These are phyloP conservation scores for Cladorrhinum sp. DNA, from an alignment of 2,329 filamentous ascomycete species.

Conservation along the genomic window DNA sequence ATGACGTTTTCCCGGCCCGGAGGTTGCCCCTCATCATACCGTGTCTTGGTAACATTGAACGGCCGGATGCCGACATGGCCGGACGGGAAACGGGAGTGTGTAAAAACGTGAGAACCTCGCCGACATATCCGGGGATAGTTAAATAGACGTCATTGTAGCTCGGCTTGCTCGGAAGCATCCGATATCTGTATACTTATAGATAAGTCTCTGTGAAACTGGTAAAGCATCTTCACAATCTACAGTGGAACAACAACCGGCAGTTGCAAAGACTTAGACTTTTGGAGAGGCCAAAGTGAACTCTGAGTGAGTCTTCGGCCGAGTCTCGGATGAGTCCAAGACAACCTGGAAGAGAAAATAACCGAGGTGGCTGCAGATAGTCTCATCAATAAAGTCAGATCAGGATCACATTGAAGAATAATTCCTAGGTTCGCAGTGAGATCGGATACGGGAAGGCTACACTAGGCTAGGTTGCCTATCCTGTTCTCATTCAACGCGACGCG, in stretches of 20 bases:
- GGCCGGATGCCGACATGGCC: neutral
- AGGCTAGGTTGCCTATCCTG: neutral
- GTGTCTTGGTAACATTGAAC: neutral
- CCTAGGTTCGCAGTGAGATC: neutral
- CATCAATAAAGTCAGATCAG: neutral
- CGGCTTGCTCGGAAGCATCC: too few species aligned
- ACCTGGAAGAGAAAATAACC: neutral
- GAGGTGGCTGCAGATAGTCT: neutral
- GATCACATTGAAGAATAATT: neutral
- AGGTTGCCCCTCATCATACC: neutral
- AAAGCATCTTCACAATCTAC: neutral
- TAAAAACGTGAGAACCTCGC: neutral
- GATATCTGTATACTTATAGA: too few species aligned
- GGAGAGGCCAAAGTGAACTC: neutral
- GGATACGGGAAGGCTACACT: too few species aligned
- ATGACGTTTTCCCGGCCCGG: constrained; percentile 3
- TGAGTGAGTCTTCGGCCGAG: neutral
- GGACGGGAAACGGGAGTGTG: neutral
- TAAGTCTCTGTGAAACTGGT: neutral
- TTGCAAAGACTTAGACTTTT: neutral
- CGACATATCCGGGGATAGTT: neutral
- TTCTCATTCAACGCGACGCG: neutral
- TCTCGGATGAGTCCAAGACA: neutral
- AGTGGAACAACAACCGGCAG: neutral
- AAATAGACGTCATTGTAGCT: neutral